Percentiles rank a stretch among this genome's conserved stretches.
These are phyloP conservation scores for Saturnispora quitensis DNA, from an alignment of 805 yeast genomes.

Conservation along the genomic window DNA sequence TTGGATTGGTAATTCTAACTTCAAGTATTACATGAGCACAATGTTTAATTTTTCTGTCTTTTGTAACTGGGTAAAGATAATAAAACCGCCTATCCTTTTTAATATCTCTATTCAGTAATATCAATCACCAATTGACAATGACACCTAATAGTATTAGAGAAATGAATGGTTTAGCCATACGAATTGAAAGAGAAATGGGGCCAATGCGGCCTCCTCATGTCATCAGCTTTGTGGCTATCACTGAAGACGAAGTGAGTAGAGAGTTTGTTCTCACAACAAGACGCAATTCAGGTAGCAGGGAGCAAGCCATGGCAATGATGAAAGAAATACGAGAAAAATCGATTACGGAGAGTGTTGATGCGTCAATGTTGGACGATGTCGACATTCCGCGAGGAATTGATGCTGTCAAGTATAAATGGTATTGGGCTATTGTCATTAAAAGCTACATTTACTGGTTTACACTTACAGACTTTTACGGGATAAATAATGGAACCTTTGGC, in stretches of 20 bases:
- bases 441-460: slow-evolving; percentile 4
- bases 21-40: not conserved
- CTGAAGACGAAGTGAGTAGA: not conserved
- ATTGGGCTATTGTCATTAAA: slow-evolving; percentile 5
- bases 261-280: not conserved
- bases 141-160: not conserved
- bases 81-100: not conserved
- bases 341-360: not conserved
- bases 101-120: not conserved
- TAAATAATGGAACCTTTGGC: not conserved
- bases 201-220: not conserved
- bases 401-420: slow-evolving; percentile 5
- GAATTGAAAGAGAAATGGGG: not conserved
- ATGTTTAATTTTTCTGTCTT: not conserved
- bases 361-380: not conserved
- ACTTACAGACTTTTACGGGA: not conserved
- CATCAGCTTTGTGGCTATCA: not conserved
- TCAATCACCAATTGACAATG: not conserved
- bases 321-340: not conserved
- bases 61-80: not conserved
- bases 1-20: not conserved
- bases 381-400: slow-evolving; percentile 2
- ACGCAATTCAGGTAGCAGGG: not conserved
- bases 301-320: not conserved
- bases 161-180: not conserved